Base-by-base conservation (phyloP, 2,329 filamentous ascomycete species). In the Aaosphaeria pasadenensis region DNA sequence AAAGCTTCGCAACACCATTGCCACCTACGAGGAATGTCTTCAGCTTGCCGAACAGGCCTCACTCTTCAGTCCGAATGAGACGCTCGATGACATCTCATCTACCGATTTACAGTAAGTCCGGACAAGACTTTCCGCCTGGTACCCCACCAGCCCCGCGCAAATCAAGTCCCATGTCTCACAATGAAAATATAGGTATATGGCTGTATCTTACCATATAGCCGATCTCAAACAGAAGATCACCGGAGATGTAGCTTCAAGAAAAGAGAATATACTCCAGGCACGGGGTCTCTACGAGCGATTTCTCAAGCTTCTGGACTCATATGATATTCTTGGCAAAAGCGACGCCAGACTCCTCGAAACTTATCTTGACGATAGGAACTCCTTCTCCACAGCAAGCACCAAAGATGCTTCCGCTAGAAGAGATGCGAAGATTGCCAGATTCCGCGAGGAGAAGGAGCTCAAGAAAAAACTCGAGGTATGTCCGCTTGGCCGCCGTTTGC, bases 61-160 rank as follows among this genome's bases (percentile, higher is more conserved):
- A 0, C 77, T 99, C 45, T 97, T 97, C 79, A 96, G 90, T 58
- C 79, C 85, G 33, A 99, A 99, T 71, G 94, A 99, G 71, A 81
- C 82, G 1, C 72, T 92, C 36, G 94, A 99, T 52, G 94, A 99
- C 72, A 75, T 96, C 31, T 77, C 88, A 11, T 95, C 92, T 1
- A 79, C 81, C n/a, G 86, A 95, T 62, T 74, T 99, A 31, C 89
- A 90, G 73, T 95, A 75, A 50, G 71, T 58, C 42, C 11, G 45
- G 7, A 40, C 17, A 24, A 24, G 17, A 3, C 2, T 24, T 24
- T 24, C 17, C 17, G 17, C 17, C 17, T 24, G 17, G 17, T 24
- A 24, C 17, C 17, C 17, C 17, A 24, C 17, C 17, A 24, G 17
- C 17, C 17, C 17, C 17, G 17, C 17, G 17, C 17, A 24, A 24